phyloP scores from a whole-genome alignment of 768 basidiomycete genomes.

The Trichaptum fuscoviolaceum region DNA sequence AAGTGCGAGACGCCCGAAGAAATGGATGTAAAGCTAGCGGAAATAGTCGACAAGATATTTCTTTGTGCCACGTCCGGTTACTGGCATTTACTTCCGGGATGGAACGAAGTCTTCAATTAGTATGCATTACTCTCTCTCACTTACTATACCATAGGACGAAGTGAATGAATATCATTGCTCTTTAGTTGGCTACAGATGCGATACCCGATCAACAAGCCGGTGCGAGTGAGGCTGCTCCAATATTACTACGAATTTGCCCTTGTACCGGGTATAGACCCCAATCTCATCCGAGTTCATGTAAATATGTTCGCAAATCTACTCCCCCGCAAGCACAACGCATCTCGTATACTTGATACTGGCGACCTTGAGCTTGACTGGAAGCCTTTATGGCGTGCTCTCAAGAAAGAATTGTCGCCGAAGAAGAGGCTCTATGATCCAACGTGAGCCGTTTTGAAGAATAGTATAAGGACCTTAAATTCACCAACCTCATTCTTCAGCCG shows the following conservation, averaged over 20 bases:
- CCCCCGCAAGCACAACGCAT: constrained; percentile 56
- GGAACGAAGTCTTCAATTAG: constrained; percentile 82
- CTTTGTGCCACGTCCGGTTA: constrained; percentile 71
- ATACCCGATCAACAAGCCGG: constrained; percentile 66
- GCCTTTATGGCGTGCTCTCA: constrained; percentile 68
- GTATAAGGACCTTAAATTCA: constrained; percentile 5
- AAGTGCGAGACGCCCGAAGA: constrained; percentile 63
- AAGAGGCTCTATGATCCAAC: constrained; percentile 52
- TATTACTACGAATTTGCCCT: constrained; percentile 79
- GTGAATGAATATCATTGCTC: background rate
- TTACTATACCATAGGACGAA: background rate
- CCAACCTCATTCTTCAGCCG: constrained; percentile 31
- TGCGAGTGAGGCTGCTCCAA: constrained; percentile 65
- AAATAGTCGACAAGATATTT: constrained; percentile 62
- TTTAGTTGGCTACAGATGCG: constrained; percentile 75
- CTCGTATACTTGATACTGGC: constrained; percentile 57
- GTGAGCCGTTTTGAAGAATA: constrained; percentile 32
- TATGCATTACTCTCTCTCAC: constrained; percentile 23
- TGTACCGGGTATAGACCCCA: constrained; percentile 69
- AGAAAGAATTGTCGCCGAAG: constrained; percentile 75
- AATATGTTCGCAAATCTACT: constrained; percentile 73
- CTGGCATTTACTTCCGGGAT: constrained; percentile 67
- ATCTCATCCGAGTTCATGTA: constrained; percentile 68
- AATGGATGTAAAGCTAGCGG: constrained; percentile 66
- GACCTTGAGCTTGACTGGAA: constrained; percentile 72